Percentiles rank a stretch among this genome's conserved stretches.
Conservation (phyloP, 169 alveolate genomes). For the Plasmodium fragile region DNA sequence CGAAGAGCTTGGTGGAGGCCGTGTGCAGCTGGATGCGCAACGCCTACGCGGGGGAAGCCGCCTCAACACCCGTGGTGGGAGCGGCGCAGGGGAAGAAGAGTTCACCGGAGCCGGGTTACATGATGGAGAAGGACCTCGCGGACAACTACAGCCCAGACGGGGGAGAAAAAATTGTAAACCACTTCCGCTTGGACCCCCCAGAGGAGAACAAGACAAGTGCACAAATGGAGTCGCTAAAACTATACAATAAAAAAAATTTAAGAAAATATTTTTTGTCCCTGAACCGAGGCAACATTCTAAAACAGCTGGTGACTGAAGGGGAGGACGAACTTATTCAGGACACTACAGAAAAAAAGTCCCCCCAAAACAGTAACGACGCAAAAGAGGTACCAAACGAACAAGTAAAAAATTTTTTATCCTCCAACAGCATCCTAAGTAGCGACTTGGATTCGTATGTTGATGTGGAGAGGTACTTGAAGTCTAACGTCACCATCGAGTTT, state of each 20-base stretch:
- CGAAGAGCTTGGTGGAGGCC: slow-evolving; percentile 55
- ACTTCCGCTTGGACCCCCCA: slow-evolving; percentile 7
- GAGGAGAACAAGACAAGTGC: not conserved
- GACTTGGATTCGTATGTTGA: slow-evolving; percentile 52
- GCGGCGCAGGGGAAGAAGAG: not conserved
- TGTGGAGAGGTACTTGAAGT: slow-evolving; percentile 35
- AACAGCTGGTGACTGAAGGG: slow-evolving; percentile 73
- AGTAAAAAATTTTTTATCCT: not conserved
- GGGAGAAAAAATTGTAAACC: slow-evolving; percentile 1
- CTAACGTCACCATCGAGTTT: slow-evolving; percentile 74
- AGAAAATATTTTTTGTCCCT: slow-evolving; percentile 62
- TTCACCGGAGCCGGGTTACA: not conserved
- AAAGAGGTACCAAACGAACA: not conserved
- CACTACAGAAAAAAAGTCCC: not conserved
- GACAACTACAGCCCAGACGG: slow-evolving; percentile 14
- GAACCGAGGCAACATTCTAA: slow-evolving; percentile 57
- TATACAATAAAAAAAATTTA: slow-evolving; percentile 64
- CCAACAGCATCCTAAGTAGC: slow-evolving; percentile 11
- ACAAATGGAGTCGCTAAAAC: slow-evolving; percentile 31
- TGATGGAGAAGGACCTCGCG: slow-evolving; percentile 28
- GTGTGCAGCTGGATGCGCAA: slow-evolving; percentile 57
- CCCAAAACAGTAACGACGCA: not conserved
- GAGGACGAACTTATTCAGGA: slow-evolving; percentile 30
- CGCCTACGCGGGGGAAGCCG: not conserved
- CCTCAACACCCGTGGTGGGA: no score